Evolutionary conservation across 1,284 basidiomycete species (phyloP).

Genomic region (Xerocomus subilludens): DNA sequence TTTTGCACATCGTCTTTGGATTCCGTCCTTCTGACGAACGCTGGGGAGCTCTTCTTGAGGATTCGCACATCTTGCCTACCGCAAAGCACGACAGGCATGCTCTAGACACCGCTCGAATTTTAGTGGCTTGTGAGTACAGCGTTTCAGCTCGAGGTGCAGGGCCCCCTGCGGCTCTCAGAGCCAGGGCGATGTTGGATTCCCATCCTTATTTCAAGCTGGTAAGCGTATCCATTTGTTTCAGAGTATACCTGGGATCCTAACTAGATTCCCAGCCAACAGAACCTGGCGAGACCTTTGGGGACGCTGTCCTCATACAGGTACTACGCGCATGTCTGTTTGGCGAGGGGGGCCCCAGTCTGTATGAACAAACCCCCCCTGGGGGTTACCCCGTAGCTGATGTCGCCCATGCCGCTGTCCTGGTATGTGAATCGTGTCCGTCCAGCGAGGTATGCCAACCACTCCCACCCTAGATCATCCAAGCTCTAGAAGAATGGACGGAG

Average conservation of each 20-base stretch:
- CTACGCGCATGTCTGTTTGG: not conserved
- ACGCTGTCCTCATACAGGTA: not conserved
- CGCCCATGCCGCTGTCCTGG: not conserved
- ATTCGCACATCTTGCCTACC: not conserved
- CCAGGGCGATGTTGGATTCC: not conserved
- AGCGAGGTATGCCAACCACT: not conserved
- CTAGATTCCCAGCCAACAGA: not conserved
- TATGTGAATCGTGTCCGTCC: not conserved
- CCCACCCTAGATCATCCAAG: not conserved
- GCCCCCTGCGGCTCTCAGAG: not conserved
- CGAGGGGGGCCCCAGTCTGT: not conserved
- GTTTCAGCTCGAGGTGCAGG: not conserved
- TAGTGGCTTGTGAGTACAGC: not conserved
- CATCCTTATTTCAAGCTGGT: not conserved
- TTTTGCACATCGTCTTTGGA: constrained; percentile 18
- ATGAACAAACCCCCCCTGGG: not conserved
- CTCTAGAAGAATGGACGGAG: not conserved
- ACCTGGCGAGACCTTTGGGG: not conserved
- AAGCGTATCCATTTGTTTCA: too few relatives aligned
- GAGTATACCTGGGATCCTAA: too few relatives aligned
- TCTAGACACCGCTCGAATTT: not conserved
- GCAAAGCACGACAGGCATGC: not conserved
- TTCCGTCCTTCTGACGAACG: not conserved
- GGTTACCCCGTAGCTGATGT: not conserved
- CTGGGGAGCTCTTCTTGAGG: not conserved